Conservation (phyloP, 1,139 yeast genomes). For the Keqinozyma sinolaborantium region DNA sequence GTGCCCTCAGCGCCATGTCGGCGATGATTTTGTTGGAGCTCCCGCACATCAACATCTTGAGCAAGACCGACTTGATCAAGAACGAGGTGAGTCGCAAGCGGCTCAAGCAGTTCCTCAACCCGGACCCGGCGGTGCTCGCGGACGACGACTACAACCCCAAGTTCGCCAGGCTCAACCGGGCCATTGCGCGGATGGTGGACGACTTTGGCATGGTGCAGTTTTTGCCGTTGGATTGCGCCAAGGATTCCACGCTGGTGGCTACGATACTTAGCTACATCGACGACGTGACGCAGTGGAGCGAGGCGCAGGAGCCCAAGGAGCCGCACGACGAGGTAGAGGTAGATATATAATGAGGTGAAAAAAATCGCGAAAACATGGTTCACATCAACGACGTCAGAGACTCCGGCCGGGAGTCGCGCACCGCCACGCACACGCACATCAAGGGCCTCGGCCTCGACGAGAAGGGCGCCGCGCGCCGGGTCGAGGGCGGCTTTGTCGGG, state of each 20-base stretch:
- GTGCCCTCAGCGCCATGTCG: slow-evolving; percentile 95
- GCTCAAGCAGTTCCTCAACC: slow-evolving; percentile 80
- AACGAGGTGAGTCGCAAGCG: slow-evolving; percentile 71
- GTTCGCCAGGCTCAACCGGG: slow-evolving; percentile 67
- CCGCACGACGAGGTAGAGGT: slow-evolving; percentile 75
- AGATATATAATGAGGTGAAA: slow-evolving; percentile 29
- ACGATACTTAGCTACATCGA: slow-evolving; percentile 90
- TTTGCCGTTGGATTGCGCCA: slow-evolving; percentile 80
- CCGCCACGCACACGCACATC: slow-evolving; percentile 97
- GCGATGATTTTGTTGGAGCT: slow-evolving; percentile 94
- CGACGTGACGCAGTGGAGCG: slow-evolving; percentile 98
- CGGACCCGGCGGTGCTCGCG: slow-evolving; percentile 71
- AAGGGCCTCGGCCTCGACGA: slow-evolving; percentile 94
- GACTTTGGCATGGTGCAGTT: slow-evolving; percentile 99
- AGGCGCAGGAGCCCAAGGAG: slow-evolving; percentile 93
- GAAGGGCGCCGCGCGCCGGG: slow-evolving; percentile 75
- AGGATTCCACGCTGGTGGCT: slow-evolving; percentile 71
- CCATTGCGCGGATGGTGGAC: slow-evolving; percentile 87
- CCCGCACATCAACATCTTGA: slow-evolving; percentile 88
- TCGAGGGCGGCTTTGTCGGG: slow-evolving; percentile 96
- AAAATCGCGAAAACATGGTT: slow-evolving; percentile 48
- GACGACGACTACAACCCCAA: slow-evolving; percentile 58
- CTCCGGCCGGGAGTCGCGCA: slow-evolving; percentile 62
- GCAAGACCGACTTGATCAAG: slow-evolving; percentile 82
- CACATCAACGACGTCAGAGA: slow-evolving; percentile 79